Conservation (phyloP, 2,329 filamentous ascomycete species). For the Trichoderma asperellum region DNA sequence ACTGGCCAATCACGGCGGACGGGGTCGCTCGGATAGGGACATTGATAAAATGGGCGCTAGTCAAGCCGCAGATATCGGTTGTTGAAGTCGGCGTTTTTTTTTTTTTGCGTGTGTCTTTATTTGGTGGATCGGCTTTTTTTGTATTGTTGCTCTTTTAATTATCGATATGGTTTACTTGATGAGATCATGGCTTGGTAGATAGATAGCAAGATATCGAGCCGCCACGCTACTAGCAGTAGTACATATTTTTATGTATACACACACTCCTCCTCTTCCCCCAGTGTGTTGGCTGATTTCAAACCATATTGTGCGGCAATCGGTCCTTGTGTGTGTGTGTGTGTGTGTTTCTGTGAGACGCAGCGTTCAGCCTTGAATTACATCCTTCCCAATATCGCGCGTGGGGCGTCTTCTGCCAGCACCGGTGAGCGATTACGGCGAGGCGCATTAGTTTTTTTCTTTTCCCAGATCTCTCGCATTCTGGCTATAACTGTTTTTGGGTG, state of each 20-base stretch:
- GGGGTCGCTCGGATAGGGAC: slow-evolving; percentile 22
- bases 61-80: background rate
- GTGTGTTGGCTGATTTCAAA: background rate
- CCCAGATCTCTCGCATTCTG: background rate
- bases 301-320: background rate
- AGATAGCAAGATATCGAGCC: background rate
- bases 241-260: background rate
- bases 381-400: background rate
- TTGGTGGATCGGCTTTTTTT: background rate
- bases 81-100: background rate
- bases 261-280: background rate
- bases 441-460: background rate
- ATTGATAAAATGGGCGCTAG: background rate
- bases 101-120: background rate
- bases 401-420: background rate
- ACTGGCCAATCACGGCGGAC: slow-evolving; percentile 15
- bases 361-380: background rate
- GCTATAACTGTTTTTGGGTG: background rate
- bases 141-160: background rate
- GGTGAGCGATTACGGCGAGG: slow-evolving; percentile 8
- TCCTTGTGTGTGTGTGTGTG: background rate
- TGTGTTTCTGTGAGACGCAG: background rate
- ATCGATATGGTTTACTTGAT: slow-evolving; percentile 25
- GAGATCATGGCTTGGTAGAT: background rate
- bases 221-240: background rate